Conservation (phyloP, 345 rosid genomes). For the Pugionium dolabratum region DNA sequence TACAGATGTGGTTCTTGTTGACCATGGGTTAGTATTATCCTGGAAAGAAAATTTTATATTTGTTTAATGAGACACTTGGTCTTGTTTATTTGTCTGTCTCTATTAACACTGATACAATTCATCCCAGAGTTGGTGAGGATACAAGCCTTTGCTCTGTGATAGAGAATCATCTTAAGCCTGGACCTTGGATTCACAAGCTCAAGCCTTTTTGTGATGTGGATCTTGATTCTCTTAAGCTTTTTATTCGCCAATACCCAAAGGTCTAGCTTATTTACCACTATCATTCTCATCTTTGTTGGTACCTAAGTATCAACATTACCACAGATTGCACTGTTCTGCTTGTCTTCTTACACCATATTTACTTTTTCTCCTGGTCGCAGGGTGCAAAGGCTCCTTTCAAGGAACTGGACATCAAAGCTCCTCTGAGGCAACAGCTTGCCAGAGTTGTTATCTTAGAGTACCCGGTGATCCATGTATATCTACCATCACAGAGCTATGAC, state of each 20-base stretch:
- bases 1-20: slow-evolving; percentile 57
- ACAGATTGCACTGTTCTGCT: not conserved
- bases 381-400: slow-evolving; percentile 65
- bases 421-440: slow-evolving; percentile 65
- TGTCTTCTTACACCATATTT: not conserved
- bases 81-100: slow-evolving; percentile 2
- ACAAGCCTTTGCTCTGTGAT: slow-evolving; percentile 53
- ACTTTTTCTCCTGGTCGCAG: slow-evolving; percentile 43
- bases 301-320: not conserved
- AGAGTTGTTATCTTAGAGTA: slow-evolving; percentile 63
- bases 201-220: slow-evolving; percentile 61
- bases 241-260: slow-evolving; percentile 63
- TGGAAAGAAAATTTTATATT: not conserved
- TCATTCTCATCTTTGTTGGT: slow-evolving; percentile 3
- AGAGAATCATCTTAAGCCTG: slow-evolving; percentile 68
- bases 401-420: slow-evolving; percentile 59
- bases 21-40: slow-evolving; percentile 61
- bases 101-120: slow-evolving; percentile 1
- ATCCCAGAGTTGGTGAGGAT: slow-evolving; percentile 70
- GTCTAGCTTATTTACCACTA: slow-evolving; percentile 29
- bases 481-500: slow-evolving; percentile 59
- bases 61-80: not conserved
- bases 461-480: slow-evolving; percentile 85
- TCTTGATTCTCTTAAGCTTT: slow-evolving; percentile 63
- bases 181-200: slow-evolving; percentile 73